A percentile compares a stretch with the other conserved stretches of the same genome.
Conservation (phyloP, 345 rosid species). For the Eucalyptus erythrocorys region DNA sequence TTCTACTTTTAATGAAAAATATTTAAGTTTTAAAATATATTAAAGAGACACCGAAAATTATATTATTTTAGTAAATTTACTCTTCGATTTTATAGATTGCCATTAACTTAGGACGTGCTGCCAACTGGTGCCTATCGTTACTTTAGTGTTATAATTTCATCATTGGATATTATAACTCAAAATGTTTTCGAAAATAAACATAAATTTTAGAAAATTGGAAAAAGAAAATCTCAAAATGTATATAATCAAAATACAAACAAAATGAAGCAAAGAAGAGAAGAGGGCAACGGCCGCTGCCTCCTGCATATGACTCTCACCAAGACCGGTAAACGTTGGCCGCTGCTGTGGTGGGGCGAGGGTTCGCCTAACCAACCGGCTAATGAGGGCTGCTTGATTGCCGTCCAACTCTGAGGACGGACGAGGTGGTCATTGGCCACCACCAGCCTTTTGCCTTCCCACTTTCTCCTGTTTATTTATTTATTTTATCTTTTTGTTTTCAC, state of each 20-base stretch:
- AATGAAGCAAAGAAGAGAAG: not conserved
- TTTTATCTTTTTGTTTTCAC: not conserved
- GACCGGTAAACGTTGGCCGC: fast-evolving
- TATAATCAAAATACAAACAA: not conserved
- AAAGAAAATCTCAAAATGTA: not conserved
- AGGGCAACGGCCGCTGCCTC: not conserved
- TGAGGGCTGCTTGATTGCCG: fast-evolving
- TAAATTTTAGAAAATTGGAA: not conserved
- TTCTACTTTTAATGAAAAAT: not conserved
- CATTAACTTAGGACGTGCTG: not conserved
- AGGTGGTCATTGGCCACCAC: not conserved
- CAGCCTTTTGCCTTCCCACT: not conserved
- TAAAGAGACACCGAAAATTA: not conserved
- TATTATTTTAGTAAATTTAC: not conserved
- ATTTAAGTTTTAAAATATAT: not conserved
- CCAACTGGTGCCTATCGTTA: not conserved
- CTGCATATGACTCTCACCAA: not conserved
- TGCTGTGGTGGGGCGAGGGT: not conserved
- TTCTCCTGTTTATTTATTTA: not conserved
- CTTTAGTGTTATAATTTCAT: not conserved
- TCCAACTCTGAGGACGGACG: no score
- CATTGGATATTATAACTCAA: not conserved
- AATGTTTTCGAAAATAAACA: not conserved
- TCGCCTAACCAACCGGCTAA: not conserved
- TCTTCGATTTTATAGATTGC: not conserved